phyloP scores from a whole-genome alignment of 2,329 filamentous ascomycete genomes.

The Epichloe elymi region DNA sequence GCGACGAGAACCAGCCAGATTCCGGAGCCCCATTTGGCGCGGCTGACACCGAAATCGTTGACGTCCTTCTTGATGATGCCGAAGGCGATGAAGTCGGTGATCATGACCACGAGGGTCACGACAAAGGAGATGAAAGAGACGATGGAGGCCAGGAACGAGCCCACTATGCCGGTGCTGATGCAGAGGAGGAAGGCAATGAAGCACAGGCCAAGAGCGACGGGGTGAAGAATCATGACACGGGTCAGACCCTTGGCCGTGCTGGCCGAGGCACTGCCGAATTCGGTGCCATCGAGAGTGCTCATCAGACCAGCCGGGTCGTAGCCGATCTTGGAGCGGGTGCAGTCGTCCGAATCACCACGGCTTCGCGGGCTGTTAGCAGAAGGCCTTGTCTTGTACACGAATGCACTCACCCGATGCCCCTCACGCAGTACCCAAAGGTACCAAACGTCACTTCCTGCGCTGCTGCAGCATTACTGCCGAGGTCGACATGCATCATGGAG shows the following conservation, averaged over 20 bases:
- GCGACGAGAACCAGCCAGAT: constrained; percentile 48
- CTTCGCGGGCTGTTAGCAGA: background rate
- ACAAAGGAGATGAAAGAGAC: constrained; percentile 37
- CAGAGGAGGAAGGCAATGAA: constrained; percentile 47
- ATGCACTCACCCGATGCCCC: constrained; percentile 14
- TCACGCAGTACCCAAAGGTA: constrained; percentile 45
- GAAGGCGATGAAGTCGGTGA: constrained; percentile 47
- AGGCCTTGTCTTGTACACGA: too few relatives aligned
- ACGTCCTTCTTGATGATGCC: constrained; percentile 39
- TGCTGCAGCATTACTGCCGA: constrained; percentile 22
- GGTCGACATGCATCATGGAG: constrained; percentile 37
- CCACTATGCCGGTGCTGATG: constrained; percentile 36
- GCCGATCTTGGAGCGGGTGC: constrained; percentile 36
- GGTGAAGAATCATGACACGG: constrained; percentile 48
- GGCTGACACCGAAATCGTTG: constrained; percentile 32
- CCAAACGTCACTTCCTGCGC: constrained; percentile 37
- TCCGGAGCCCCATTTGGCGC: constrained; percentile 37
- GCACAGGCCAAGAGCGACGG: constrained; percentile 41
- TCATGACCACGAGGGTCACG: constrained; percentile 33
- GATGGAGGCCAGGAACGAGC: constrained; percentile 37
- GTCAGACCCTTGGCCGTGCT: constrained; percentile 37
- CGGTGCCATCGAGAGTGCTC: constrained; percentile 19
- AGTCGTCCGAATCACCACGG: constrained; percentile 27
- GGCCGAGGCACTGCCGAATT: constrained; percentile 29
- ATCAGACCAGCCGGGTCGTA: constrained; percentile 41